These are phyloP conservation scores for Adansonia rubrostipa DNA, from an alignment of 441 rosid genomes.

Conservation along the genomic window DNA sequence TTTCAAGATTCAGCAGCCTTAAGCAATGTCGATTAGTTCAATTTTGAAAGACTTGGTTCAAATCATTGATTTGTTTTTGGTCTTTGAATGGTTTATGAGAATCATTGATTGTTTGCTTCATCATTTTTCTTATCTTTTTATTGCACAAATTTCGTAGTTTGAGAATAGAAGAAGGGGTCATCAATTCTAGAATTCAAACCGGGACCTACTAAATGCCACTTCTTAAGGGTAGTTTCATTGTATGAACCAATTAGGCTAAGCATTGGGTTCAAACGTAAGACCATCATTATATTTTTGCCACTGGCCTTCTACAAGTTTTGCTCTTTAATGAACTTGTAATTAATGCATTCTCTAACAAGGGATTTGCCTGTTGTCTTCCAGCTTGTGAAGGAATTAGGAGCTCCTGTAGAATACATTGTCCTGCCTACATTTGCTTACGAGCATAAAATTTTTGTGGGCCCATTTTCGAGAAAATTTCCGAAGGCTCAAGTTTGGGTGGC, in stretches of 20 bases:
- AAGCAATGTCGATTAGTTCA: not conserved
- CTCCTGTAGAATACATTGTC: slow-evolving; percentile 84
- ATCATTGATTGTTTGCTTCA: not conserved
- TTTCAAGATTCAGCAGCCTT: not conserved
- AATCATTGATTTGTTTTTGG: not conserved
- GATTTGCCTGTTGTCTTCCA: slow-evolving; percentile 39
- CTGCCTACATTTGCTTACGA: slow-evolving; percentile 96
- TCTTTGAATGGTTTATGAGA: not conserved
- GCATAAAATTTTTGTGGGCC: slow-evolving; percentile 95
- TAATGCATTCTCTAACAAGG: slow-evolving; percentile 15
- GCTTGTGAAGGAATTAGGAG: slow-evolving; percentile 87
- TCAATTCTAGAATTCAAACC: too few relatives aligned
- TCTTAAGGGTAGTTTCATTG: too few relatives aligned
- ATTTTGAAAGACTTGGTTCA: not conserved
- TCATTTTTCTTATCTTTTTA: not conserved
- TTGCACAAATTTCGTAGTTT: not conserved
- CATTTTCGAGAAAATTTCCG: slow-evolving; percentile 95
- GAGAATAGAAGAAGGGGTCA: too few relatives aligned
- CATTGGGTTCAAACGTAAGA: too few relatives aligned
- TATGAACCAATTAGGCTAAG: too few relatives aligned
- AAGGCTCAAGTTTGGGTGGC: slow-evolving; percentile 94
- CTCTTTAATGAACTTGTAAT: slow-evolving; percentile 21
- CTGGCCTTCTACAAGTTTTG: not conserved
- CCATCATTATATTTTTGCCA: not conserved
- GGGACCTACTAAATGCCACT: too few relatives aligned